These are phyloP conservation scores for Crithidia bombi DNA, from an alignment of 208 protist species.

Conservation along the genomic window DNA sequence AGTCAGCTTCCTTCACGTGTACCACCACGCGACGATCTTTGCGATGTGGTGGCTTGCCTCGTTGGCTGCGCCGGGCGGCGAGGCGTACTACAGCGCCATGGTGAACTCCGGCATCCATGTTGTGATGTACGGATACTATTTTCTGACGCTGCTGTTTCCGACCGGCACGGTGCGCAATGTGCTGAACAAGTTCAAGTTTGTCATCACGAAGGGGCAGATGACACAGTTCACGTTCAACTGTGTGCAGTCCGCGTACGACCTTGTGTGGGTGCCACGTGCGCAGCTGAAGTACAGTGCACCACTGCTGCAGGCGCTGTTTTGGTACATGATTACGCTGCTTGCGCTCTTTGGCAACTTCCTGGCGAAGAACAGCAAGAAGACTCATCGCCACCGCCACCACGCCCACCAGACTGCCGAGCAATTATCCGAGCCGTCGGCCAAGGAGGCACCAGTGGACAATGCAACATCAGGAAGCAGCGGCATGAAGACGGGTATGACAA, in stretches of 20 bases:
- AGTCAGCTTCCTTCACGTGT: constrained; percentile 82
- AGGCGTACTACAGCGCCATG: constrained; percentile 84
- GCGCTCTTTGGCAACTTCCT: constrained; percentile 81
- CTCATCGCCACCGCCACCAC: constrained; percentile 8
- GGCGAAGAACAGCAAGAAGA: constrained; percentile 41
- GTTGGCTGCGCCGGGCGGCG: constrained; percentile 55
- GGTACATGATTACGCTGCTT: constrained; percentile 83
- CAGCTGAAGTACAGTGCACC: constrained; percentile 54
- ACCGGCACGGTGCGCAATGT: constrained; percentile 53
- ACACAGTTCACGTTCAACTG: constrained; percentile 75
- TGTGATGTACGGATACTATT: constrained; percentile 89
- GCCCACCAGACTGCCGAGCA: not conserved
- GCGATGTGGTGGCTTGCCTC: constrained; percentile 75
- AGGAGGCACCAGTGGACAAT: not conserved
- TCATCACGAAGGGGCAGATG: constrained; percentile 84
- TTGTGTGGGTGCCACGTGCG: constrained; percentile 49
- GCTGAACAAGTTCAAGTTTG: constrained; percentile 74
- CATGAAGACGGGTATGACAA: constrained; percentile 19
- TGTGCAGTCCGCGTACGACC: constrained; percentile 70
- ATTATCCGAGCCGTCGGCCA: not conserved
- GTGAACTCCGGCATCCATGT: constrained; percentile 83
- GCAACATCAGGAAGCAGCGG: not conserved
- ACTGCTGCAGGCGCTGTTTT: constrained; percentile 67
- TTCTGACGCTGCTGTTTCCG: constrained; percentile 66
- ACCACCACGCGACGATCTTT: constrained; percentile 82